Conservation (phyloP, 1,284 basidiomycete species). For the Pterulicium gracile region DNA sequence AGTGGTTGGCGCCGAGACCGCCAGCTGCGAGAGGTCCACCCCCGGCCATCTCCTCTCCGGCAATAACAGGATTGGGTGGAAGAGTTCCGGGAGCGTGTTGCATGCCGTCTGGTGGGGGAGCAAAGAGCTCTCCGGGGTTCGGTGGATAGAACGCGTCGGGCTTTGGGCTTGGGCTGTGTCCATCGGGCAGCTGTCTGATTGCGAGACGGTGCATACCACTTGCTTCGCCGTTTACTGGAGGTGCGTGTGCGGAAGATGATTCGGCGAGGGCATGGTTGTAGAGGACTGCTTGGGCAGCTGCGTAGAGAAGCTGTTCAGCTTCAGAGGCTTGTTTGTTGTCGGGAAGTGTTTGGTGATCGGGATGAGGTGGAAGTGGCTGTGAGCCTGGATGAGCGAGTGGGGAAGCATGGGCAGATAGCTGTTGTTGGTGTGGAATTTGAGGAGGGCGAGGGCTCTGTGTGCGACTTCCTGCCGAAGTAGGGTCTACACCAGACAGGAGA, state of each 20-base stretch:
- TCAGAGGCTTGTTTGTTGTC: background rate
- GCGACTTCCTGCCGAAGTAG: background rate
- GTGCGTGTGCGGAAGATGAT: background rate
- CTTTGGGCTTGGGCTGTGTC: slow-evolving; percentile 19
- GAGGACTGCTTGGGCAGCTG: slow-evolving; percentile 13
- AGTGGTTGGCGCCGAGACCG: slow-evolving; percentile 38
- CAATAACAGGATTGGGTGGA: slow-evolving; percentile 16
- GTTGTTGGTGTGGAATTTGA: too few species aligned
- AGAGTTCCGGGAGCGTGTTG: slow-evolving; percentile 16
- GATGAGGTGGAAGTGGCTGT: background rate
- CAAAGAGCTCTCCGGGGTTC: slow-evolving; percentile 35
- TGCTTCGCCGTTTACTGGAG: background rate
- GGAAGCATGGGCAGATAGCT: background rate
- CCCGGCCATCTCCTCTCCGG: slow-evolving; percentile 12
- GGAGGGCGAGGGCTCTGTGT: background rate
- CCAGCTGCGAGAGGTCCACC: slow-evolving; percentile 11
- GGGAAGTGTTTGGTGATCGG: background rate
- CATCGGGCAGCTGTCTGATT: slow-evolving; percentile 10
- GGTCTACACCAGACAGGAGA: background rate
- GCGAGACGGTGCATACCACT: slow-evolving; percentile 2
- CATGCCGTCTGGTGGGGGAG: slow-evolving; percentile 24
- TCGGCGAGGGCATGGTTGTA: slow-evolving; percentile 15
- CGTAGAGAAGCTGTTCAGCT: slow-evolving; percentile 10
- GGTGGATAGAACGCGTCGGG: slow-evolving; percentile 29
- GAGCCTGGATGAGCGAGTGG: background rate